Percentiles rank a stretch among this genome's conserved stretches.
phyloP scores from a whole-genome alignment of 192 early-diverging fungal genomes.

The Linnemannia zychae region DNA sequence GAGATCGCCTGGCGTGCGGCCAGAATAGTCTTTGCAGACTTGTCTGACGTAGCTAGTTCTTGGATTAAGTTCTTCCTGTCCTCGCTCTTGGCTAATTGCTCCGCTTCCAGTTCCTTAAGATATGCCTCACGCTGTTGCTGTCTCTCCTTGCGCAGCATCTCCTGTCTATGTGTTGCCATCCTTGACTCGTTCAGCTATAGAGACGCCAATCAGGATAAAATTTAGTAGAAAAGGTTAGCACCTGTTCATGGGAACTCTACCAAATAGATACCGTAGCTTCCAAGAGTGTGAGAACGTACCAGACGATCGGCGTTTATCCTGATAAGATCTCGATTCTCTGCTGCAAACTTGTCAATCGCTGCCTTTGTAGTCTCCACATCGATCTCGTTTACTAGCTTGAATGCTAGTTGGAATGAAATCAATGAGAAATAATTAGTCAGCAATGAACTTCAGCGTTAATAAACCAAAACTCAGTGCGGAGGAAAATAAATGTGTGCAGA shows the following conservation, averaged over 20 bases:
- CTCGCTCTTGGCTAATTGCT: slow-evolving; percentile 72
- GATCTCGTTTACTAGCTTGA: slow-evolving; percentile 90
- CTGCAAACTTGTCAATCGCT: slow-evolving; percentile 79
- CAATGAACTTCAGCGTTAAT: not conserved
- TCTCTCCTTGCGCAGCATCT: slow-evolving; percentile 64
- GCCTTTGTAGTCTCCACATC: slow-evolving; percentile 86
- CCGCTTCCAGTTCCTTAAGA: slow-evolving; percentile 76
- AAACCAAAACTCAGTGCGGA: not conserved
- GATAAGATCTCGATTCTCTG: slow-evolving; percentile 87
- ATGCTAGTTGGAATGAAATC: slow-evolving; percentile 58
- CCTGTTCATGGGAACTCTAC: too few relatives aligned
- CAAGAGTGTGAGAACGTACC: too few relatives aligned
- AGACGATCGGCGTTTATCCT: slow-evolving; percentile 71
- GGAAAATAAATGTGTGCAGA: not conserved
- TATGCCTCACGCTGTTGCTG: slow-evolving; percentile 78
- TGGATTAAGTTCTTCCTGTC: slow-evolving; percentile 79
- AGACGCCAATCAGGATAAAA: slow-evolving; percentile 21
- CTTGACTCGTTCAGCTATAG: slow-evolving; percentile 71
- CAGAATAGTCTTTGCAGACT: slow-evolving; percentile 63
- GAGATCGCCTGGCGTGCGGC: slow-evolving; percentile 59
- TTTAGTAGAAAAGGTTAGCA: too few relatives aligned
- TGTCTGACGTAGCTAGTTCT: slow-evolving; percentile 72
- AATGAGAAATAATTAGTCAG: not conserved
- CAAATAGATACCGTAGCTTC: too few relatives aligned
- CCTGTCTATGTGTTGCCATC: slow-evolving; percentile 58